Evolutionary conservation across 306 rosid genomes (phyloP).

Genomic region (Begonia masoniana): DNA sequence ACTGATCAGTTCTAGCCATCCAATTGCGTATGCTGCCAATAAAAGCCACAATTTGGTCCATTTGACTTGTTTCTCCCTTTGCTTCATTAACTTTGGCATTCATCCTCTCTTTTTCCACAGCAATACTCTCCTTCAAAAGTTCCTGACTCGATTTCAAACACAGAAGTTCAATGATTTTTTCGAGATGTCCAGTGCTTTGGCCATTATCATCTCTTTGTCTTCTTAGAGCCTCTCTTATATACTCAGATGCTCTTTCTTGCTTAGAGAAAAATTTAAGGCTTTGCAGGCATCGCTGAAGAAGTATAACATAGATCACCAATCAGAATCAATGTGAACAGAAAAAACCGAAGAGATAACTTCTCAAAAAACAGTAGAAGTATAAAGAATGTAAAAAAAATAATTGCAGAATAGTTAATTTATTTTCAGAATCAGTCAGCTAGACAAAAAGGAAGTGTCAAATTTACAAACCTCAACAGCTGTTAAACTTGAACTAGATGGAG

Average conservation of each 20-base stretch:
- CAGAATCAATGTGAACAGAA: too few relatives aligned
- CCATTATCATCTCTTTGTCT: slow-evolving; percentile 30
- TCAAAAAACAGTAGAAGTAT: not conserved
- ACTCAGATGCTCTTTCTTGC: slow-evolving; percentile 46
- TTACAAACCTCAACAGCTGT: slow-evolving; percentile 54
- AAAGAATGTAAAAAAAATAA: too few relatives aligned
- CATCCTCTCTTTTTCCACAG: slow-evolving; percentile 68
- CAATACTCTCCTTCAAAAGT: slow-evolving; percentile 70
- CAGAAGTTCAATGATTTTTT: slow-evolving; percentile 47
- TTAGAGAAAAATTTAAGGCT: slow-evolving; percentile 40
- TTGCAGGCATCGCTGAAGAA: slow-evolving; percentile 51
- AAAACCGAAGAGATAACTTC: not conserved
- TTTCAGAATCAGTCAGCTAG: too few relatives aligned
- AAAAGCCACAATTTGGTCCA: slow-evolving; percentile 46
- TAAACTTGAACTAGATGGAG: slow-evolving; percentile 34
- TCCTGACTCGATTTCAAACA: slow-evolving; percentile 55
- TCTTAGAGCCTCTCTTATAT: slow-evolving; percentile 55
- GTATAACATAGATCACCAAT: not conserved
- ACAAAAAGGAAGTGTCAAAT: not conserved
- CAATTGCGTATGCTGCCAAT: slow-evolving; percentile 49
- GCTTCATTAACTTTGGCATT: slow-evolving; percentile 34
- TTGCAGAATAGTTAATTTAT: too few relatives aligned
- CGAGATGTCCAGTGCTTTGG: slow-evolving; percentile 36
- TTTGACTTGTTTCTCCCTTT: slow-evolving; percentile 40
- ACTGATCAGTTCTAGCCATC: slow-evolving; percentile 36